phyloP scores from a whole-genome alignment of 208 protist species.

The Wallacemonas sp. region DNA sequence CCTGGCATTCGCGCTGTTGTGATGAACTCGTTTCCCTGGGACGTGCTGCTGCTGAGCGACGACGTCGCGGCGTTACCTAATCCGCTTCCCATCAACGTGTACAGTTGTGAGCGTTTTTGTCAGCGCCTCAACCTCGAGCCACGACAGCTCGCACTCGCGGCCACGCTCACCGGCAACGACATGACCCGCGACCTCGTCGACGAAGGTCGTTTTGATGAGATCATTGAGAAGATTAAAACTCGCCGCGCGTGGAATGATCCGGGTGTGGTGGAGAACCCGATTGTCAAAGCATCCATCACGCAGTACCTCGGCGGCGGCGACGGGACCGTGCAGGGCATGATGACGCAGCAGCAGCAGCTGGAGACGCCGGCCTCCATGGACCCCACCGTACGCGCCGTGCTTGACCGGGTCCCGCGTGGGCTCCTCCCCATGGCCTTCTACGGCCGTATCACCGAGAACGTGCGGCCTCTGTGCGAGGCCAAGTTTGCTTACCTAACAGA shows the following conservation, averaged over 20 bases:
- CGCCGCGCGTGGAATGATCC: neutral
- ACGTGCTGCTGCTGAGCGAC: neutral
- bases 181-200: conserved; percentile 14
- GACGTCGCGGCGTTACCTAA: neutral
- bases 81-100: neutral
- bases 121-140: conserved; percentile 7
- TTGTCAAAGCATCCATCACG: conserved; percentile 4
- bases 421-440: conserved; percentile 7
- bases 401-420: neutral
- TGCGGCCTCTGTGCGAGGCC: neutral
- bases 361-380: conserved; percentile 6
- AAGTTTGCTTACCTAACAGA: conserved; percentile 6
- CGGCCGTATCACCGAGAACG: neutral
- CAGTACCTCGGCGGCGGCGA: conserved; percentile 6
- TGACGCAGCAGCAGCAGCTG: neutral
- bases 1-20: conserved; percentile 13
- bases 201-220: neutral
- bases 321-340: no score
- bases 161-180: conserved; percentile 27
- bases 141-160: conserved; percentile 21
- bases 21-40: conserved; percentile 9
- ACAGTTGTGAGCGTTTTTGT: conserved; percentile 3
- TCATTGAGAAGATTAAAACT: conserved; percentile 1
- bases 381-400: neutral
- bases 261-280: neutral